Conservation (phyloP, 2,329 filamentous ascomycete species). For the Colletotrichum tropicicola region DNA sequence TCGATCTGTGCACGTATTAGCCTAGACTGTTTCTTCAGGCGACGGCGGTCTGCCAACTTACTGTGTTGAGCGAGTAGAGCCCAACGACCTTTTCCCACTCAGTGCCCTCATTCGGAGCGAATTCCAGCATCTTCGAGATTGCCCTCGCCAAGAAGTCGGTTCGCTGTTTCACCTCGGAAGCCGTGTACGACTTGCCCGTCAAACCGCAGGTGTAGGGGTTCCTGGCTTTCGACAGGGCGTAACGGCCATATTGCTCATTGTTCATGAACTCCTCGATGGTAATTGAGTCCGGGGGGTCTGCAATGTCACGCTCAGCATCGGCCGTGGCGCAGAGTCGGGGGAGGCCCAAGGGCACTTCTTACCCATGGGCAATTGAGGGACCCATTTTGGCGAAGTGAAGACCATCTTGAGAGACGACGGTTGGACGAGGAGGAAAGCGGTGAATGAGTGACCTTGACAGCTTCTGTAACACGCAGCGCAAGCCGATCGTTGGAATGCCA, state of each 20-base stretch:
- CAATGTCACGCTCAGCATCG: conserved; percentile 2
- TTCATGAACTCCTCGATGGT: conserved; percentile 81
- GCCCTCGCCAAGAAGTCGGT: conserved; percentile 74
- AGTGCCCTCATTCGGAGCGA: conserved; percentile 73
- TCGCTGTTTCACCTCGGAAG: conserved; percentile 69
- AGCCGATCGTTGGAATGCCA: neutral
- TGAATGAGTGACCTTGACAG: neutral
- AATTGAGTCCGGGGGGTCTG: conserved; percentile 76
- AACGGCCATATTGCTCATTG: conserved; percentile 74
- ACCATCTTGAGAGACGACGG: conserved; percentile 47
- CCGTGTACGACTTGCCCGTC: conserved; percentile 73
- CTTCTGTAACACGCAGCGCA: neutral
- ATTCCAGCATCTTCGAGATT: conserved; percentile 75
- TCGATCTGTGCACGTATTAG: conserved; percentile 66
- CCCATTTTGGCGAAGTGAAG: conserved; percentile 70
- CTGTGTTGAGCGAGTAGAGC: conserved; percentile 83
- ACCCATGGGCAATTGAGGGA: conserved; percentile 67
- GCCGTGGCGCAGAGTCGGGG: neutral
- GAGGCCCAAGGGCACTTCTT: conserved; percentile 33
- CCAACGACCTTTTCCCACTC: conserved; percentile 86
- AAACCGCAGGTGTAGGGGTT: conserved; percentile 83
- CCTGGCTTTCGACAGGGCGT: conserved; percentile 67
- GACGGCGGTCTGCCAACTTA: conserved; percentile 46
- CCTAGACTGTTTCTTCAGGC: neutral
- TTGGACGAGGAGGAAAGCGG: neutral